Percentiles rank a stretch among this genome's conserved stretches.
These are phyloP conservation scores for Apostasia ramifera DNA, from an alignment of 106 monocot genomes.

Conservation along the genomic window DNA sequence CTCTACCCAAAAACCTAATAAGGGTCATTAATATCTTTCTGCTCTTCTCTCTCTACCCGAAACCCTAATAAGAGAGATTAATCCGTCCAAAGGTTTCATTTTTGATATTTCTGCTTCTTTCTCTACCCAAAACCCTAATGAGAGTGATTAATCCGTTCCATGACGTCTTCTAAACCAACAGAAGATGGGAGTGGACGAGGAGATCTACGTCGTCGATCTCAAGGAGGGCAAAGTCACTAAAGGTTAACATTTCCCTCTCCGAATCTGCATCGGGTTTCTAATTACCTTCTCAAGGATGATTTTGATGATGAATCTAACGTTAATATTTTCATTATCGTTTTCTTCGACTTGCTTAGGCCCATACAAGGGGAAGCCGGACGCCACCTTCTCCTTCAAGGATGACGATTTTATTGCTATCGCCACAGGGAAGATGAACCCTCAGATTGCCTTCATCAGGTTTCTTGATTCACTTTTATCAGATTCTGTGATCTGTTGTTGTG, in stretches of 20 bases:
- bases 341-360: slow-evolving; percentile 36
- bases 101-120: background rate
- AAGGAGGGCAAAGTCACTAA: slow-evolving; percentile 83
- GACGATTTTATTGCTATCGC: slow-evolving; percentile 74
- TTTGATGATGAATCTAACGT: background rate
- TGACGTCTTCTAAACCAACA: slow-evolving; percentile 6
- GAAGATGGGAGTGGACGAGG: slow-evolving; percentile 92
- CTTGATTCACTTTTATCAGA: background rate
- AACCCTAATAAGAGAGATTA: background rate
- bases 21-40: background rate
- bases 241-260: slow-evolving; percentile 25
- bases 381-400: slow-evolving; percentile 85
- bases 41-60: too few species aligned
- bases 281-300: background rate
- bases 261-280: background rate
- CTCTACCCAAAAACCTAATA: background rate
- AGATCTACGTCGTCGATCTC: slow-evolving; percentile 91
- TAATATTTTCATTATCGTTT: background rate
- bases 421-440: slow-evolving; percentile 89
- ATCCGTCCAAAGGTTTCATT: slow-evolving; percentile 31
- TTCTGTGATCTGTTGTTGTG: background rate
- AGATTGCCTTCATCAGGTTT: slow-evolving; percentile 89
- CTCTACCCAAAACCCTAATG: background rate
- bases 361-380: slow-evolving; percentile 87
- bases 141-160: background rate